Evolutionary conservation across 129 eudicot species (phyloP).

Genomic region (Escallonia herrerae): DNA sequence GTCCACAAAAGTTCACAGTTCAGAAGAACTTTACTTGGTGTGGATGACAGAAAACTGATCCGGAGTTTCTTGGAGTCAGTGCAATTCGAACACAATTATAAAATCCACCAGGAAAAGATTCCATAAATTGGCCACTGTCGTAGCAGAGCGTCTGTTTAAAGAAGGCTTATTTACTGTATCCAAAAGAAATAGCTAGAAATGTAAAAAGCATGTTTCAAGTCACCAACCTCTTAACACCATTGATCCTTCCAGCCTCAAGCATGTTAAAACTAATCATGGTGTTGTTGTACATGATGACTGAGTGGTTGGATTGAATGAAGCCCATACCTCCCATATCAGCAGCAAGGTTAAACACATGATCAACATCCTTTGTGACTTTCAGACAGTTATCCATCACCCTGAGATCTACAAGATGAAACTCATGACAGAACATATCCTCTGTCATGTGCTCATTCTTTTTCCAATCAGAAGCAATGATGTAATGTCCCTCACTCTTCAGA

Average conservation of each 20-base stretch:
- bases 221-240: slow-evolving; percentile 65
- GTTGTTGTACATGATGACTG: slow-evolving; percentile 85
- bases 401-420: slow-evolving; percentile 88
- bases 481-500: slow-evolving; percentile 87
- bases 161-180: too few relatives aligned
- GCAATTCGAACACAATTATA: too few relatives aligned
- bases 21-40: too few relatives aligned
- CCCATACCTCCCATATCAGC: slow-evolving; percentile 99
- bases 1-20: too few relatives aligned
- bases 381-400: slow-evolving; percentile 94
- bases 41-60: too few relatives aligned
- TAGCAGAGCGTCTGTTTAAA: too few relatives aligned
- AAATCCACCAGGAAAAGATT: too few relatives aligned
- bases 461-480: slow-evolving; percentile 95
- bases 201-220: background rate
- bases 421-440: slow-evolving; percentile 89
- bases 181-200: background rate
- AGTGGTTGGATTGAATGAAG: slow-evolving; percentile 94
- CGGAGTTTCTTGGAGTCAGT: too few relatives aligned
- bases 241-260: slow-evolving; percentile 87
- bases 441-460: slow-evolving; percentile 97
- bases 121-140: too few relatives aligned
- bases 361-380: slow-evolving; percentile 80
- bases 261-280: slow-evolving; percentile 95
- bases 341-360: slow-evolving; percentile 91